phyloP scores from a whole-genome alignment of 768 basidiomycete genomes.

The Suillus subalutaceus region DNA sequence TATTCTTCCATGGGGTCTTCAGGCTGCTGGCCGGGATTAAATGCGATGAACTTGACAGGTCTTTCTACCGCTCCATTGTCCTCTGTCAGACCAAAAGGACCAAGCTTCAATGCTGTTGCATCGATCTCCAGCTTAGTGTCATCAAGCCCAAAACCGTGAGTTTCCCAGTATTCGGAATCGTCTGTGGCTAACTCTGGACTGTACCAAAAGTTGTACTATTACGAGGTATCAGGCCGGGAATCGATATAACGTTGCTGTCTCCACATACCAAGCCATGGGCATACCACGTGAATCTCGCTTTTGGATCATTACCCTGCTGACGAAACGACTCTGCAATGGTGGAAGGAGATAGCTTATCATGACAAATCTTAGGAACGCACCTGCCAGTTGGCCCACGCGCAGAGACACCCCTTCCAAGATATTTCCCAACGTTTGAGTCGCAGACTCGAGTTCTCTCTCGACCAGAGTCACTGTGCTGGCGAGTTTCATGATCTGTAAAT shows the following conservation, averaged over 20 bases:
- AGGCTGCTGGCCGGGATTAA: background rate
- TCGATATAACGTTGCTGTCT: background rate
- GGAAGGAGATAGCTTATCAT: no score
- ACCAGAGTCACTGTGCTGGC: slow-evolving; percentile 28
- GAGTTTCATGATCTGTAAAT: slow-evolving; percentile 36
- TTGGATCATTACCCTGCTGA: background rate
- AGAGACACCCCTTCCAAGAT: background rate
- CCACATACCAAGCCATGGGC: slow-evolving; percentile 3
- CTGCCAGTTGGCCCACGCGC: background rate
- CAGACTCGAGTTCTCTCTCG: slow-evolving; percentile 24
- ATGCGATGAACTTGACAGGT: background rate
- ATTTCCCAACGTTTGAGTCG: background rate
- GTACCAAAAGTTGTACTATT: slow-evolving; percentile 2
- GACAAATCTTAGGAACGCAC: background rate
- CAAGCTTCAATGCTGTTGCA: background rate
- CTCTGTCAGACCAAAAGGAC: background rate
- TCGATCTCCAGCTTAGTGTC: background rate
- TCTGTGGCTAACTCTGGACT: background rate
- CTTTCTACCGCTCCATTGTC: no score
- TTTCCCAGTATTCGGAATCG: background rate
- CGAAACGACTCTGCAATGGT: background rate
- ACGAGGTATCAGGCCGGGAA: background rate
- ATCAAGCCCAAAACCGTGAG: background rate
- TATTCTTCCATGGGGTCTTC: background rate
- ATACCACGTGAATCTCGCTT: background rate